Conservation (phyloP, 2,329 filamentous ascomycete species). For the Botrytis medusae region DNA sequence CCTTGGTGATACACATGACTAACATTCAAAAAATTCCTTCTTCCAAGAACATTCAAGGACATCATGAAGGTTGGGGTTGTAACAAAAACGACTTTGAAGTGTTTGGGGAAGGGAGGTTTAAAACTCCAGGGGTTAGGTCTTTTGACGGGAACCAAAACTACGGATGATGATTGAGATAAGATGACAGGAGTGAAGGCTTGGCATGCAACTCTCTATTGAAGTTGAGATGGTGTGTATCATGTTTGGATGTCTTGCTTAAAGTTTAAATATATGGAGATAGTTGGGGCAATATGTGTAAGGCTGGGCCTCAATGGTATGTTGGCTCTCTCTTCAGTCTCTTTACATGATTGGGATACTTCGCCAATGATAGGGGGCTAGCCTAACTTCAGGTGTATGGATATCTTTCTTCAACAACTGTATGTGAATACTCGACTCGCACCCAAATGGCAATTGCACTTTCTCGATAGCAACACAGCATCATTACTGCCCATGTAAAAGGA, state of each 20-base stretch:
- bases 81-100: neutral
- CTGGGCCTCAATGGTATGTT: neutral
- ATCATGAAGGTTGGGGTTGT: conserved; percentile 17
- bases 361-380: neutral
- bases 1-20: conserved; percentile 3
- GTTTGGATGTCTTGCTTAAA: neutral
- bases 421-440: too few relatives aligned
- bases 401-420: neutral
- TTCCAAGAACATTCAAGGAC: conserved; percentile 7
- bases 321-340: neutral
- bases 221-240: conserved; percentile 17
- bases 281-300: neutral
- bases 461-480: neutral
- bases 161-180: conserved; percentile 19
- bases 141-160: neutral
- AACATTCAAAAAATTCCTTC: conserved; percentile 19
- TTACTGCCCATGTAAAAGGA: neutral
- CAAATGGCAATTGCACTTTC: neutral
- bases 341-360: neutral
- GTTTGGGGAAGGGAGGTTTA: conserved; percentile 14
- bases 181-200: conserved; percentile 13
- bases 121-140: conserved; percentile 3
- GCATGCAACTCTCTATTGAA: neutral
- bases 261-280: neutral
- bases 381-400: neutral